Conservation (phyloP, 768 basidiomycete species). For the Xerocomus spinulosus region DNA sequence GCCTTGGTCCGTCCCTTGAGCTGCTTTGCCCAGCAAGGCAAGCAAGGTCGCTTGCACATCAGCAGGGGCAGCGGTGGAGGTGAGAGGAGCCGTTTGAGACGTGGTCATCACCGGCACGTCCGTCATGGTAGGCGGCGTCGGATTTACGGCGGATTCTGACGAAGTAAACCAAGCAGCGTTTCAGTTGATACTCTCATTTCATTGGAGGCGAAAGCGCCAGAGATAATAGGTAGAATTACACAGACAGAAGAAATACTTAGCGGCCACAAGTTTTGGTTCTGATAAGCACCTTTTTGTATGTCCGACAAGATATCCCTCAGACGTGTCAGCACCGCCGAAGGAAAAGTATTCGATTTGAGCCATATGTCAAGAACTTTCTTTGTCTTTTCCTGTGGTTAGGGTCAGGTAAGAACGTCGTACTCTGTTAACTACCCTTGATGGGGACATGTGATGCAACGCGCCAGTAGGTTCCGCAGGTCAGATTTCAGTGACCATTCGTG, state of each 20-base stretch:
- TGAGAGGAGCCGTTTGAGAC: conserved; percentile 25
- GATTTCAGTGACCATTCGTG: conserved; percentile 10
- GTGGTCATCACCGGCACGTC: conserved; percentile 28
- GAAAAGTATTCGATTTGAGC: conserved; percentile 89
- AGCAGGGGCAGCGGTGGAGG: conserved; percentile 20
- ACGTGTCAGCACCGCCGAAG: conserved; percentile 65
- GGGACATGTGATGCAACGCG: conserved; percentile 28
- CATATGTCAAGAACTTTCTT: conserved; percentile 98
- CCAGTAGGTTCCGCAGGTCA: conserved; percentile 1
- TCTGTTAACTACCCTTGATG: conserved; percentile 39
- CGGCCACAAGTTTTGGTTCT: conserved; percentile 57
- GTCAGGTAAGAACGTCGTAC: conserved; percentile 31
- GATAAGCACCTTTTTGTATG: conserved; percentile 86
- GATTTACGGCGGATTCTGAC: conserved; percentile 50
- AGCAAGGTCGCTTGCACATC: conserved; percentile 61
- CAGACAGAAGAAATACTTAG: conserved; percentile 70
- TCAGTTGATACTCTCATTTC: conserved; percentile 64
- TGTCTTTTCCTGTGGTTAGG: conserved; percentile 79
- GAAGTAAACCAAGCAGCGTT: conserved; percentile 49
- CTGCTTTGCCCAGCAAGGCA: conserved; percentile 66
- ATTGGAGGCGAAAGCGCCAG: conserved; percentile 38
- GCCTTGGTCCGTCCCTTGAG: conserved; percentile 37
- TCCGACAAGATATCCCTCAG: conserved; percentile 66
- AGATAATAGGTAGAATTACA: conserved; percentile 63
- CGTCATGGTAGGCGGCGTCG: conserved; percentile 26